phyloP scores from a whole-genome alignment of 352 stramenopile genomes.

The Pilasporangium apinafurcum region DNA sequence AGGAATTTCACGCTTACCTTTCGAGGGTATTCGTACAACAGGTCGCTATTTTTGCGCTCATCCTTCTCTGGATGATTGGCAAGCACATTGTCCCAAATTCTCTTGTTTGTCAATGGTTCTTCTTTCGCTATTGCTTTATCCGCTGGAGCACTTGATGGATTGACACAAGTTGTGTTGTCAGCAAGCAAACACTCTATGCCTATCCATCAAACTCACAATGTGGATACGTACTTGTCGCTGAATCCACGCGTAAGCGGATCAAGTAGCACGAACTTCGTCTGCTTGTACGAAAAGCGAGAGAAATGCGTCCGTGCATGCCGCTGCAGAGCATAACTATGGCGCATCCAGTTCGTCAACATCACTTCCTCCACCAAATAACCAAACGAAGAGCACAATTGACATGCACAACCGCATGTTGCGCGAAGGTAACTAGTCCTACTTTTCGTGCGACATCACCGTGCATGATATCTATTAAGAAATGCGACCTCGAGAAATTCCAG shows the following conservation, averaged over 20 bases:
- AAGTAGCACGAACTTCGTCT: no score
- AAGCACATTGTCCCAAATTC: conserved; percentile 68
- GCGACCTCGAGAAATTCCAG: conserved; percentile 44
- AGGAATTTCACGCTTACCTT: conserved; percentile 33
- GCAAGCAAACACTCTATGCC: no score
- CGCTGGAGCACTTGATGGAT: no score
- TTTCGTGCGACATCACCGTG: conserved; percentile 4
- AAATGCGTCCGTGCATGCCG: no score
- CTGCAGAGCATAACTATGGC: conserved; percentile 15
- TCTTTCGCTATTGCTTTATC: conserved; percentile 21
- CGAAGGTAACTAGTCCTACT: no score
- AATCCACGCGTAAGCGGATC: no score
- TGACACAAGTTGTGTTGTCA: no score
- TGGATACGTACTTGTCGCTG: no score
- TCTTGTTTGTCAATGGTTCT: conserved; percentile 55
- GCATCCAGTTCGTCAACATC: conserved; percentile 19
- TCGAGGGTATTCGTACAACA: conserved; percentile 81
- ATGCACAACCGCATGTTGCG: no score
- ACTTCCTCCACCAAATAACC: conserved; percentile 3
- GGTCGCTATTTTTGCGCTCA: conserved; percentile 46
- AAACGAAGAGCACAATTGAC: neutral
- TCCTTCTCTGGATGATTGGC: conserved; percentile 42
- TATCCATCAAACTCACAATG: no score
- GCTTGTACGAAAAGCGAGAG: no score
- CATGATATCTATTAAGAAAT: neutral